A percentile compares a stretch with the other conserved stretches of the same genome.
These are phyloP conservation scores for Epithele typhae DNA, from an alignment of 768 basidiomycete species.

Conservation along the genomic window DNA sequence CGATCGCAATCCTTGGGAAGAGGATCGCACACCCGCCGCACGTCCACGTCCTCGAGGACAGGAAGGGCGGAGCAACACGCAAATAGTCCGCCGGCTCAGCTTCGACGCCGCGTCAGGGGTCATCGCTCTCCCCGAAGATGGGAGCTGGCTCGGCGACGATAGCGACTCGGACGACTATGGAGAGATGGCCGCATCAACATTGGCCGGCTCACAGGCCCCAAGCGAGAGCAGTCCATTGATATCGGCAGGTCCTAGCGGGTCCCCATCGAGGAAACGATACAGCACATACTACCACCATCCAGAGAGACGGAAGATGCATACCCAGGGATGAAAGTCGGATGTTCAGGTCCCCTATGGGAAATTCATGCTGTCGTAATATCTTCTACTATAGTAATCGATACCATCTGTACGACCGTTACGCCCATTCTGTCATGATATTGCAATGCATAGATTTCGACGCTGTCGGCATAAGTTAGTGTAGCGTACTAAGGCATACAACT, in stretches of 20 bases:
- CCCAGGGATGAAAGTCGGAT: not conserved
- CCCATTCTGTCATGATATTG: too few relatives aligned
- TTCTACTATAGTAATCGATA: not conserved
- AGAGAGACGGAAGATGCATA: conserved; percentile 44
- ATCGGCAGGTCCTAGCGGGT: too few relatives aligned
- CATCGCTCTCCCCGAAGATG: conserved; percentile 78
- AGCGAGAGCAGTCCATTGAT: too few relatives aligned
- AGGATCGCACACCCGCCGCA: conserved; percentile 33
- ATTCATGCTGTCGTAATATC: not conserved
- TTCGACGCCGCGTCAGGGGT: conserved; percentile 86
- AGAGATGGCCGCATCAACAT: conserved; percentile 43
- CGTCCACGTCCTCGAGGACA: conserved; percentile 21
- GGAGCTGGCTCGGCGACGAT: conserved; percentile 49
- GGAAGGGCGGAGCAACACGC: not conserved
- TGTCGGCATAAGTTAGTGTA: too few relatives aligned
- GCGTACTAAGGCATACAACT: too few relatives aligned
- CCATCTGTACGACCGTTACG: too few relatives aligned
- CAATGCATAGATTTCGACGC: too few relatives aligned
- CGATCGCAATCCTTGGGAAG: conserved; percentile 61
- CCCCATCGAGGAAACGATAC: conserved; percentile 52
- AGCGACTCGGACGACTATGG: conserved; percentile 45
- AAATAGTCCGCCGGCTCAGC: conserved; percentile 60
- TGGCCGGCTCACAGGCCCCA: conserved; percentile 23
- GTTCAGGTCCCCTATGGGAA: too few relatives aligned
- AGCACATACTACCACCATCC: conserved; percentile 87